Base-by-base conservation (phyloP, 192 early-diverging fungal genomes). In the Allomyces macrogynus region DNA sequence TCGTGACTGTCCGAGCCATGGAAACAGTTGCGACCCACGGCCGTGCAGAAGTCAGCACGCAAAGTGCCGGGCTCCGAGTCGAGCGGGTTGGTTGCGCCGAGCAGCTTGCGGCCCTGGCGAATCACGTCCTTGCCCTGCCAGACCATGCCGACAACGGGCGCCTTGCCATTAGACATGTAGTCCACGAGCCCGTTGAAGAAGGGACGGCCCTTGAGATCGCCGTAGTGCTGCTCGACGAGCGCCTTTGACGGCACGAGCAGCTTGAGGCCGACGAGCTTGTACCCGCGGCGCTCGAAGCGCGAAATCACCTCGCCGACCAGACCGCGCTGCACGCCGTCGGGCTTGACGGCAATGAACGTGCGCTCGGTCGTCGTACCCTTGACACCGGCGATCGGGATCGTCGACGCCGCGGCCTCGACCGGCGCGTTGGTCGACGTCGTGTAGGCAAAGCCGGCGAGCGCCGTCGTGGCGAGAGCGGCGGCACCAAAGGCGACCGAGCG, bases 71-170 rank as follows among this genome's bases (percentile, higher is more conserved):
- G 89, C 61, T 79, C 82, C 63, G 92, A 77, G 23, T 85, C 85
- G 69, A 87, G 77, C 65, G 93, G 93, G 77, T 93, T 90, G 67
- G 93, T 95, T 32, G 89, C 92, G 65, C 92, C 92, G 69, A 94
- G 83, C 79, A 94, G 84, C 44, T 80, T 73, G 66, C 92, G 86
- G 66, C 90, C 89, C 77, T 89, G 85, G 71, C 83, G 81, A 76
- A 94, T 88, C 12, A 92, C 92, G 70, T 88, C 85, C 61, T 79
- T 81, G 23, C 89, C 90, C 73, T 87, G 81, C 90, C 90, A 92
- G 65, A 92, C 70, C 78, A 83, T 84, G 67, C 78, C 84, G 69
- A 89, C 77, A 67, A 92, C 90, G 18, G 91, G 91, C 9, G 88
- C 87, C 67, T 76, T 76, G 65, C 92, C 92, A 69, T 82, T 85